phyloP scores from a whole-genome alignment of 148 eudicot genomes.

The Chenopodium quinoa region DNA sequence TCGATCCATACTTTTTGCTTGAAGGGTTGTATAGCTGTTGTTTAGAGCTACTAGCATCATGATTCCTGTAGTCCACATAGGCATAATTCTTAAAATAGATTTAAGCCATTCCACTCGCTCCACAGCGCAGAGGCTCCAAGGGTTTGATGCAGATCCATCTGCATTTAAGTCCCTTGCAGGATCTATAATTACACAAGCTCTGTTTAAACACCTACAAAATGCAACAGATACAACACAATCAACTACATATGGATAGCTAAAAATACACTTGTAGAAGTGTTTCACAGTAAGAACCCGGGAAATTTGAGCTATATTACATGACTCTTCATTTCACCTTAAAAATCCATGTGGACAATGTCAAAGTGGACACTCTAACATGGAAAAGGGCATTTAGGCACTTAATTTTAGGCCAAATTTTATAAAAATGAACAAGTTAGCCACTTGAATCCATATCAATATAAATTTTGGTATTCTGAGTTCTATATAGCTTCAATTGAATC shows the following conservation, averaged over 20 bases:
- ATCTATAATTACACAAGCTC: conserved; percentile 26
- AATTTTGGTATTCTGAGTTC: not conserved
- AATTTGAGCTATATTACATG: not conserved
- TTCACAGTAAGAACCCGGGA: not conserved
- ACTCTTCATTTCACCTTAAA: not conserved
- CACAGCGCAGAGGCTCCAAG: conserved; percentile 29
- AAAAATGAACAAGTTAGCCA: not conserved
- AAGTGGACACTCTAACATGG: not conserved
- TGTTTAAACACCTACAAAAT: conserved; percentile 28
- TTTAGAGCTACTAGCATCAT: conserved; percentile 20
- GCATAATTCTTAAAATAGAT: conserved; percentile 21
- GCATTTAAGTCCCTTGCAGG: conserved; percentile 14
- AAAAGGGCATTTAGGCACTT: not conserved
- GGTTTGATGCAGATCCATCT: conserved; percentile 18
- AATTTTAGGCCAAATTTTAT: not conserved
- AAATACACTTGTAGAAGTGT: not conserved
- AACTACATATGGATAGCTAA: not conserved
- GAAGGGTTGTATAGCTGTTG: conserved; percentile 23
- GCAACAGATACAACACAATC: not conserved
- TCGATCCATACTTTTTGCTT: conserved; percentile 28
- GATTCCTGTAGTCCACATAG: conserved; percentile 27
- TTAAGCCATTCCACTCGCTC: conserved; percentile 24
- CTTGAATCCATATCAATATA: not conserved
- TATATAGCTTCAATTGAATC: not conserved
- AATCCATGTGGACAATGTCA: not conserved